A percentile compares a stretch with the other conserved stretches of the same genome.
Conservation (phyloP, 2,329 filamentous ascomycete species). For the Alternaria angustiovoidea region DNA sequence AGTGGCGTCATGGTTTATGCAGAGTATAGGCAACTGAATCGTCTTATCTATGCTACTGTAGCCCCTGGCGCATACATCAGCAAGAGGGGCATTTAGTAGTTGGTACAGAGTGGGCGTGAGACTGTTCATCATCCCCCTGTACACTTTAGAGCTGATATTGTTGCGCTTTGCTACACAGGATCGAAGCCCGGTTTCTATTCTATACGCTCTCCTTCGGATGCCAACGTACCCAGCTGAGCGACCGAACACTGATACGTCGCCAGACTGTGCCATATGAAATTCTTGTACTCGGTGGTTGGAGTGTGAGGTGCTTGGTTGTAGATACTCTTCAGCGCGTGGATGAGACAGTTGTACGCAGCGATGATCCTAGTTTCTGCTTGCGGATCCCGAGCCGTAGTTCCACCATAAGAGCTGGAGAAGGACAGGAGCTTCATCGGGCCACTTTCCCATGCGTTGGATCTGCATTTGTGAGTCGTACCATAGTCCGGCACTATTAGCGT, state of each 20-base stretch:
- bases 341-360: slow-evolving; percentile 68
- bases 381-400: slow-evolving; percentile 58
- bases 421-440: slow-evolving; percentile 24
- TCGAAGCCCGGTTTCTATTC: neutral
- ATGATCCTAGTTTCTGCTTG: slow-evolving; percentile 67
- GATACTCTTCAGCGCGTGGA: slow-evolving; percentile 71
- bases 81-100: too few relatives aligned
- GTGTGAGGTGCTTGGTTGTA: slow-evolving; percentile 66
- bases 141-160: neutral
- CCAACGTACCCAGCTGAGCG: too few relatives aligned
- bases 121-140: too few relatives aligned
- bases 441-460: slow-evolving; percentile 19
- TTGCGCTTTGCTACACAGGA: neutral
- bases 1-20: slow-evolving; percentile 25
- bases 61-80: too few relatives aligned
- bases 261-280: too few relatives aligned
- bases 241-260: too few relatives aligned
- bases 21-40: slow-evolving; percentile 18
- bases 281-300: slow-evolving; percentile 37
- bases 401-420: slow-evolving; percentile 14
- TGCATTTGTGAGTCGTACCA: neutral
- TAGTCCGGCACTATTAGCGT: neutral
- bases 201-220: neutral
- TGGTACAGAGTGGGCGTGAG: too few relatives aligned
- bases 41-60: too few relatives aligned